A percentile compares a stretch with the other conserved stretches of the same genome.
These are phyloP conservation scores for Trichoderma sp. DNA, from an alignment of 2,329 filamentous ascomycete species.

Conservation along the genomic window DNA sequence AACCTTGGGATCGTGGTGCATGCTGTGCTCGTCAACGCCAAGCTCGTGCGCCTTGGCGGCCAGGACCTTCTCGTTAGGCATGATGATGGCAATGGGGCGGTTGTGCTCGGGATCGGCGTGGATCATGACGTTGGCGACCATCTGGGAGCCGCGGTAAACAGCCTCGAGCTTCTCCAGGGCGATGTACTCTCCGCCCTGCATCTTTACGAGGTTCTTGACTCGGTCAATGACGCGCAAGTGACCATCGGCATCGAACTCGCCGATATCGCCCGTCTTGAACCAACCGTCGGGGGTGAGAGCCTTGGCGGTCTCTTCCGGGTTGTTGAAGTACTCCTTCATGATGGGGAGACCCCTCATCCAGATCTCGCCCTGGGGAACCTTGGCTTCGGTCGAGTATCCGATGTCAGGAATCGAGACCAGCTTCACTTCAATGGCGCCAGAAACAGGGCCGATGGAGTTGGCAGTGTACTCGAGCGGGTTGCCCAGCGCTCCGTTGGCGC, in stretches of 20 bases:
- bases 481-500: conserved; percentile 78
- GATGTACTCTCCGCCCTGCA: conserved; percentile 93
- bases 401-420: conserved; percentile 87
- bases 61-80: conserved; percentile 66
- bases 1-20: conserved; percentile 69
- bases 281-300: conserved; percentile 81
- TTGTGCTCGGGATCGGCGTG: conserved; percentile 75
- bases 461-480: conserved; percentile 85
- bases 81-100: conserved; percentile 81
- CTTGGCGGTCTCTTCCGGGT: conserved; percentile 81
- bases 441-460: conserved; percentile 73
- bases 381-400: conserved; percentile 75
- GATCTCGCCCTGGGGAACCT: conserved; percentile 87
- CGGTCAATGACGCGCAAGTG: conserved; percentile 89
- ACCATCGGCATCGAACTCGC: conserved; percentile 79
- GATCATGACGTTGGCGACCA: conserved; percentile 84
- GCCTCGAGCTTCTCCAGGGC: conserved; percentile 95
- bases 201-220: conserved; percentile 98
- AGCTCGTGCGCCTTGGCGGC: conserved; percentile 60
- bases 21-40: conserved; percentile 67
- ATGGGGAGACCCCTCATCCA: conserved; percentile 80
- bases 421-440: conserved; percentile 81
- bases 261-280: conserved; percentile 97
- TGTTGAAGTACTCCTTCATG: conserved; percentile 77
- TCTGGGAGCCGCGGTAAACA: conserved; percentile 77